Conservation (phyloP, 257 asterid species). For the Verbascum thapsus region DNA sequence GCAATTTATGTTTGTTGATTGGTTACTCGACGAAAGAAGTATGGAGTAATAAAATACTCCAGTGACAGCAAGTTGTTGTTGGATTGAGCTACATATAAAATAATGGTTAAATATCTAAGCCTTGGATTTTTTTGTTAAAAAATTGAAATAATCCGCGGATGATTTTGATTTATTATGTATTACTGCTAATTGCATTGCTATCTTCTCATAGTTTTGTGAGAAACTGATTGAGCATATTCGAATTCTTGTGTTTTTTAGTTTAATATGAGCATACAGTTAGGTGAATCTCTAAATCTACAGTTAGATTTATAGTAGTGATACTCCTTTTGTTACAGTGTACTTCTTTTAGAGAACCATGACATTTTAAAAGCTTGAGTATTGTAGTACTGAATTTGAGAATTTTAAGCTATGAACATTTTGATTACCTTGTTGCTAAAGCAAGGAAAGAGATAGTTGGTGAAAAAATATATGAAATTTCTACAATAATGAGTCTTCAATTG, state of each 20-base stretch:
- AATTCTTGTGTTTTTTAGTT: background rate
- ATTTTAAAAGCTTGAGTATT: background rate
- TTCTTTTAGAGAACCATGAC: background rate
- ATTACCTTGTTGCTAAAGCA: slow-evolving; percentile 12
- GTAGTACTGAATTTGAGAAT: background rate
- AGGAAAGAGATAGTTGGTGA: background rate
- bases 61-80: background rate
- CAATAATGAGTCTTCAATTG: background rate
- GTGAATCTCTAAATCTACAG: background rate
- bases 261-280: background rate
- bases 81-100: background rate
- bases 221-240: slow-evolving; percentile 9
- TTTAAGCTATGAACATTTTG: slow-evolving; percentile 9
- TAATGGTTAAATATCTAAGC: background rate
- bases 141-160: background rate
- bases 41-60: background rate
- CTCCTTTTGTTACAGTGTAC: background rate
- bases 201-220: slow-evolving; percentile 6
- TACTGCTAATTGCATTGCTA: no score
- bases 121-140: background rate
- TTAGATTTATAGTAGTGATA: background rate
- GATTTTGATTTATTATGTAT: slow-evolving; percentile 1
- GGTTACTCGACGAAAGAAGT: no score
- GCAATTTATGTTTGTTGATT: background rate
- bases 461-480: background rate